A percentile compares a stretch with the other conserved stretches of the same genome.
phyloP scores from a whole-genome alignment of 331 rosid genomes.

The Malus hybrid region DNA sequence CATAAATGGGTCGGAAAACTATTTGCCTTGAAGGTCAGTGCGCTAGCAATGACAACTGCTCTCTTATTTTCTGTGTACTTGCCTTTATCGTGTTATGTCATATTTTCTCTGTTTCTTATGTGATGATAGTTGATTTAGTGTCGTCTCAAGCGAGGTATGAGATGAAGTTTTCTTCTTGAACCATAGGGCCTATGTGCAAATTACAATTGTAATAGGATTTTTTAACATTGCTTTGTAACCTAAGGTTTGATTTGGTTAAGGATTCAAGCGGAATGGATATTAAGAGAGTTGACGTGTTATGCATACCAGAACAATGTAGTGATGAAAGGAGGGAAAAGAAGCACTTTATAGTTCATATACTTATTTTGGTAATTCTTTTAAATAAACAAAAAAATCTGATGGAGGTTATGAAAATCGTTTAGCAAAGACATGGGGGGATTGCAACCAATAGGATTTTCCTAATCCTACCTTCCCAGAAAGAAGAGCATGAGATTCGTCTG shows the following conservation, averaged over 20 bases:
- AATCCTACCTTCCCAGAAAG: background rate
- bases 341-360: background rate
- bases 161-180: background rate
- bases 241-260: background rate
- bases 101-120: background rate
- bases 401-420: background rate
- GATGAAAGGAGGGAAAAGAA: background rate
- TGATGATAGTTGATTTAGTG: background rate
- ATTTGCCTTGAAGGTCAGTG: conserved; percentile 88
- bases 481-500: background rate
- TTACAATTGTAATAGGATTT: background rate
- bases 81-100: background rate
- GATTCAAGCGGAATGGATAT: background rate
- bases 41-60: background rate
- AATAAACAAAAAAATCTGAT: background rate
- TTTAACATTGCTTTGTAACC: background rate
- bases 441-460: background rate
- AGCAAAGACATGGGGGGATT: background rate
- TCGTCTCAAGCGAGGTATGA: conserved; percentile 1
- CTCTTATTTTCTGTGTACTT: conserved; percentile 6
- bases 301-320: background rate
- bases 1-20: conserved; percentile 91
- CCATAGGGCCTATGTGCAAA: background rate
- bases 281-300: no score
- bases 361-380: background rate